Evolutionary conservation across 2,329 filamentous ascomycete species (phyloP).

Genomic region (Aspergillus arachidicola): DNA sequence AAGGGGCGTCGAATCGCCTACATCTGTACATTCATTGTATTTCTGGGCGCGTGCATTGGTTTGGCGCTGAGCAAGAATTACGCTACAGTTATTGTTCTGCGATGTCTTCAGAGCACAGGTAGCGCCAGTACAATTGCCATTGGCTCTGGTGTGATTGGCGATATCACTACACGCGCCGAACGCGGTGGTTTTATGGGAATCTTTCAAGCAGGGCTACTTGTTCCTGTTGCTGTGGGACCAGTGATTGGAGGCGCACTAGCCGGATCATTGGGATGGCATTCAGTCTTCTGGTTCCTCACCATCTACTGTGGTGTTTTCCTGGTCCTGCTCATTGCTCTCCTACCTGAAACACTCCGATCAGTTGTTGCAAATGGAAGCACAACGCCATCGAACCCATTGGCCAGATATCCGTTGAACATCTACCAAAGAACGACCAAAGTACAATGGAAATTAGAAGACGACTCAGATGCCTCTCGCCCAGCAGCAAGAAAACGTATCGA

Average conservation of each 20-base stretch:
- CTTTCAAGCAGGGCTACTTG: conserved; percentile 41
- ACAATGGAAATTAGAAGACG: not conserved
- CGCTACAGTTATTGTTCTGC: conserved; percentile 41
- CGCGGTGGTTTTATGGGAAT: conserved; percentile 47
- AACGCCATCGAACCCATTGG: not conserved
- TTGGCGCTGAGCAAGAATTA: conserved; percentile 44
- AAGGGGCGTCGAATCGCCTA: conserved; percentile 46
- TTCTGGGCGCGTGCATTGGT: conserved; percentile 44
- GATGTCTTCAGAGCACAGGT: conserved; percentile 48
- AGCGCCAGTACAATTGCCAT: conserved; percentile 49
- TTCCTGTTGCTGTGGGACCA: conserved; percentile 44
- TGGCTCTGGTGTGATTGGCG: conserved; percentile 45
- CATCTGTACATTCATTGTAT: conserved; percentile 43
- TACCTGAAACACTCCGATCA: conserved; percentile 46
- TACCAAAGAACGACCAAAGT: conserved; percentile 13
- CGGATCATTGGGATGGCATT: conserved; percentile 42
- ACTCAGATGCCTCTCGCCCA: not conserved
- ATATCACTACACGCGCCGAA: conserved; percentile 45
- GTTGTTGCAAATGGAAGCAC: conserved; percentile 38
- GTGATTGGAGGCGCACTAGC: conserved; percentile 46
- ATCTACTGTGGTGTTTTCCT: conserved; percentile 41
- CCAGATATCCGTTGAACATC: conserved; percentile 4
- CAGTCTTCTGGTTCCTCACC: conserved; percentile 49
- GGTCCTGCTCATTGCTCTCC: conserved; percentile 29
- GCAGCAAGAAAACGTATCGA: conserved; percentile 44